Conservation (phyloP, 768 basidiomycete genomes). For the Mycena crocata region DNA sequence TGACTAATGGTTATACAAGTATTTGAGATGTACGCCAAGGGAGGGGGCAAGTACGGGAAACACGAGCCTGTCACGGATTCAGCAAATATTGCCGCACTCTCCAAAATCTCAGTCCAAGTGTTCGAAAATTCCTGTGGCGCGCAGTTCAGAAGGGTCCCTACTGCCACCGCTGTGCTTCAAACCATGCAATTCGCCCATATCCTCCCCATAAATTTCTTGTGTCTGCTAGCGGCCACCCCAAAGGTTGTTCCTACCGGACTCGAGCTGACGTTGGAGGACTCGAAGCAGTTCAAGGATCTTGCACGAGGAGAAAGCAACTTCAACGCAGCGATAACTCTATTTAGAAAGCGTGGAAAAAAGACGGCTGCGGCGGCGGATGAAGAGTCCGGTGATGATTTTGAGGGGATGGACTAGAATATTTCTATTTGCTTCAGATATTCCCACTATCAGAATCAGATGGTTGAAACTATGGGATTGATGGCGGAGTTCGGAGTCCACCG, state of each 20-base stretch:
- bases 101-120: conserved; percentile 32
- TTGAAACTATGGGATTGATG: no score
- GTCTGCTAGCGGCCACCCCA: not conserved
- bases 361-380: not conserved
- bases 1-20: not conserved
- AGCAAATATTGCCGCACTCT: conserved; percentile 27
- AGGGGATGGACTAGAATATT: no score
- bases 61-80: conserved; percentile 26
- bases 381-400: no score
- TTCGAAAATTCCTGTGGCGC: conserved; percentile 25
- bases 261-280: not conserved
- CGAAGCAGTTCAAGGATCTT: not conserved
- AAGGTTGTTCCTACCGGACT: not conserved
- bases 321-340: not conserved
- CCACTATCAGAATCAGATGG: no score
- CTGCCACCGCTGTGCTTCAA: conserved; percentile 22
- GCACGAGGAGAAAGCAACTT: no score
- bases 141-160: conserved; percentile 21
- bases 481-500: no score
- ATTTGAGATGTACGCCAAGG: conserved; percentile 23
- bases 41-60: conserved; percentile 34
- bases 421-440: no score
- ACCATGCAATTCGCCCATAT: conserved; percentile 27
- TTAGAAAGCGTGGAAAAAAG: not conserved
- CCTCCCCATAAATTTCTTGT: conserved; percentile 29